Conservation (phyloP, 805 yeast species). For the Saccharomycopsis babjevae region DNA sequence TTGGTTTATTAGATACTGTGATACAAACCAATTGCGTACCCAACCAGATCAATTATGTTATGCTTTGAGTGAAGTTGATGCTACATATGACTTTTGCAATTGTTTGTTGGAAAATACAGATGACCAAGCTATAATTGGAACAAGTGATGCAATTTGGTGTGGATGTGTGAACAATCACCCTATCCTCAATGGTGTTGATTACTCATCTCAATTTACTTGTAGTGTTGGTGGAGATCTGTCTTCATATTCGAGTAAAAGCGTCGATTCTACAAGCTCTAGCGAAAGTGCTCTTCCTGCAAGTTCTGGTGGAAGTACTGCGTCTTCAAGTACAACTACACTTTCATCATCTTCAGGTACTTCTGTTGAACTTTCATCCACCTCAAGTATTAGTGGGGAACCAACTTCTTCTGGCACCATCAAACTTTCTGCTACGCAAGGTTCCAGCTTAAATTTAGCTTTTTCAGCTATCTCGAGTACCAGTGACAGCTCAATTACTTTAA, state of each 20-base stretch:
- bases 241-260: background rate
- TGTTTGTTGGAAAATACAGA: background rate
- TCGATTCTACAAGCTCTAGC: background rate
- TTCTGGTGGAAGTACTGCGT: background rate
- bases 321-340: background rate
- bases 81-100: background rate
- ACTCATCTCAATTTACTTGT: background rate
- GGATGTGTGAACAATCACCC: background rate
- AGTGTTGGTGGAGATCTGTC: background rate
- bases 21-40: background rate
- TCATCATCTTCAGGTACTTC: background rate
- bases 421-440: background rate
- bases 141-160: background rate
- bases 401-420: background rate
- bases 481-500: background rate
- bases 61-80: background rate
- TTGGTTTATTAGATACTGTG: background rate
- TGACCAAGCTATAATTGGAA: background rate
- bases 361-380: background rate
- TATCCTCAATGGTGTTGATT: conserved; percentile 1
- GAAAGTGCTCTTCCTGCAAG: background rate
- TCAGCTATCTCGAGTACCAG: background rate
- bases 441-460: background rate
- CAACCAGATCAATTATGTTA: background rate
- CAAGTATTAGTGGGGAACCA: background rate